A percentile compares a stretch with the other conserved stretches of the same genome.
Evolutionary conservation across 306 rosid genomes (phyloP).

Genomic region (Prosopis cineraria): DNA sequence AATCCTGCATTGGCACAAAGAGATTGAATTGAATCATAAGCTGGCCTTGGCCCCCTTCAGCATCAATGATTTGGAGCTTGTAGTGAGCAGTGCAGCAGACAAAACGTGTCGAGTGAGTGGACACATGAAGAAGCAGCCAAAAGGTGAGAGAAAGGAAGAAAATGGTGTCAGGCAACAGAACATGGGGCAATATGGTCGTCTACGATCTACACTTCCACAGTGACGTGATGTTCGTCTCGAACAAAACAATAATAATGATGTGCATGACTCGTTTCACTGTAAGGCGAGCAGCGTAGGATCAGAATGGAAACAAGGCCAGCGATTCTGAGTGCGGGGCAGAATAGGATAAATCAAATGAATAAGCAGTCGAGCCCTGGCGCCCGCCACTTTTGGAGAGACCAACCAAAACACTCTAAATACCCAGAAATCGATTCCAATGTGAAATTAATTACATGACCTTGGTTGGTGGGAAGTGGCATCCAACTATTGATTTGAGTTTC

Average conservation of each 20-base stretch:
- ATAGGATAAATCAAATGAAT: constrained; percentile 30
- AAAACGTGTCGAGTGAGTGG: background rate
- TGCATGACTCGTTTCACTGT: background rate
- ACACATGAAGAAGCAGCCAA: background rate
- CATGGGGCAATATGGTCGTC: background rate
- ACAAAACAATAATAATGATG: background rate
- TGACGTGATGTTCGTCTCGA: constrained; percentile 40
- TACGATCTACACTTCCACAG: background rate
- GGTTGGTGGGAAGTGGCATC: no score
- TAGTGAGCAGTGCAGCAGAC: no score
- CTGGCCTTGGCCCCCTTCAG: no score
- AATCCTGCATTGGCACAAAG: no score
- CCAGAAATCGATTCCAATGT: no score
- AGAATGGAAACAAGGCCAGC: constrained; percentile 19
- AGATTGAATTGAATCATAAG: no score
- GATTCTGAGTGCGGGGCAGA: constrained; percentile 38
- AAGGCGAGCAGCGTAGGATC: no score
- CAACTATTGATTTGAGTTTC: no score
- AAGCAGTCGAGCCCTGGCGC: no score
- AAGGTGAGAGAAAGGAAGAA: background rate
- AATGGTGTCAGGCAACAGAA: background rate
- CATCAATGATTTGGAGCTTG: no score
- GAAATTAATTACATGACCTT: no score
- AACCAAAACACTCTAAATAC: constrained; percentile 6
- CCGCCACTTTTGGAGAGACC: constrained; percentile 48